Percentiles rank a stretch among this genome's conserved stretches.
These are phyloP conservation scores for Microsporum audouinii DNA, from an alignment of 2,329 filamentous ascomycete genomes.

Conservation along the genomic window DNA sequence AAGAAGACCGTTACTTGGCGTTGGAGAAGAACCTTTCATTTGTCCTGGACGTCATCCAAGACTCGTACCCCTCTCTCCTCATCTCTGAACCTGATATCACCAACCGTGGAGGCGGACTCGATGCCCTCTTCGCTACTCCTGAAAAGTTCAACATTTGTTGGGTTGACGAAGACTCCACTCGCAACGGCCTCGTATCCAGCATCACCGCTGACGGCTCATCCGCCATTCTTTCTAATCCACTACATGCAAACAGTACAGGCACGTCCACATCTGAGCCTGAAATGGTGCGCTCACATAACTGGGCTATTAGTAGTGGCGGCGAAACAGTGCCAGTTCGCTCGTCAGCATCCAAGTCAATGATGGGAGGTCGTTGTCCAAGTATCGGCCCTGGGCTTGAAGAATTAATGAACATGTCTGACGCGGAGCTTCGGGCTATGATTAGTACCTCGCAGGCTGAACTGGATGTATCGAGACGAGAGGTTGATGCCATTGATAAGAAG, in stretches of 20 bases:
- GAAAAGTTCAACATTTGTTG: slow-evolving; percentile 37
- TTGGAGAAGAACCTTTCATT: slow-evolving; percentile 30
- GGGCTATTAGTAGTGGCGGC: slow-evolving; percentile 1
- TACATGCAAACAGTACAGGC: slow-evolving; percentile 19
- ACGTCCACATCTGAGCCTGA: slow-evolving; percentile 27
- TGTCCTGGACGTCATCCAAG: slow-evolving; percentile 25
- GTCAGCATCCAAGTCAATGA: slow-evolving; percentile 29
- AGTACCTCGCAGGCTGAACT: slow-evolving; percentile 49
- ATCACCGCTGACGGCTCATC: slow-evolving; percentile 17
- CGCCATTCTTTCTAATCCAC: slow-evolving; percentile 14
- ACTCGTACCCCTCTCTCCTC: slow-evolving; percentile 26
- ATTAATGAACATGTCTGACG: slow-evolving; percentile 32
- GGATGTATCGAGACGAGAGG: slow-evolving; percentile 58
- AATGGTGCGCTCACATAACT: slow-evolving; percentile 24
- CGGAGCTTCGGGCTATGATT: slow-evolving; percentile 31
- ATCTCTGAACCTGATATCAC: slow-evolving; percentile 32
- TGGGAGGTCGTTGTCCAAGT: slow-evolving; percentile 19
- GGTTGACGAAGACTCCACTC: slow-evolving; percentile 28
- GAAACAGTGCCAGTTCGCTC: slow-evolving; percentile 6
- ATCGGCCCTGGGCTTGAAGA: slow-evolving; percentile 29
- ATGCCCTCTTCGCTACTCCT: slow-evolving; percentile 34
- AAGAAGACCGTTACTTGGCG: slow-evolving; percentile 36
- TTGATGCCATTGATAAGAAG: slow-evolving; percentile 41
- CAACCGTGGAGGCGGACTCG: slow-evolving; percentile 35
- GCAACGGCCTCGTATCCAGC: slow-evolving; percentile 19